Percentiles rank a stretch among this genome's conserved stretches.
Evolutionary conservation across 2,329 filamentous ascomycete species (phyloP).

Genomic region (Fusarium concolor): DNA sequence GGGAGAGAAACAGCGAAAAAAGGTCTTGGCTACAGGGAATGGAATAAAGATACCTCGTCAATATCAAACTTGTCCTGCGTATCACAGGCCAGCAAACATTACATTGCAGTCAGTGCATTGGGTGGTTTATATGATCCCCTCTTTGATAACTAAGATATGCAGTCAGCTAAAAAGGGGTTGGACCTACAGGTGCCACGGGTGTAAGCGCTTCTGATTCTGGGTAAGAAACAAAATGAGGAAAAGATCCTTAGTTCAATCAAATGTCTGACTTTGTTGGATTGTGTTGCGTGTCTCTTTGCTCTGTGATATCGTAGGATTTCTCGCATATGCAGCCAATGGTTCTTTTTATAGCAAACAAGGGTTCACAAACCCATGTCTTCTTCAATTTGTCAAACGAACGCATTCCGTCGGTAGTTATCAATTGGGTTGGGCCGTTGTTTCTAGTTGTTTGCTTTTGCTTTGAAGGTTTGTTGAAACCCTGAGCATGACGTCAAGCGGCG

Average conservation of each 20-base stretch:
- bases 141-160: slow-evolving; percentile 4
- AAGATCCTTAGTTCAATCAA: slow-evolving; percentile 18
- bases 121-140: slow-evolving; percentile 10
- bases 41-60: slow-evolving; percentile 20
- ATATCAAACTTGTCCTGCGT: slow-evolving; percentile 23
- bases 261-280: slow-evolving; percentile 14
- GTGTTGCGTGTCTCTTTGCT: too few species aligned
- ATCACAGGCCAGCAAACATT: slow-evolving; percentile 24
- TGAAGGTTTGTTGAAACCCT: slow-evolving; percentile 10
- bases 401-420: background rate
- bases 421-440: slow-evolving; percentile 5
- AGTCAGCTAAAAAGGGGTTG: slow-evolving; percentile 28
- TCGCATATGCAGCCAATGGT: slow-evolving; percentile 24
- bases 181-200: slow-evolving; percentile 13
- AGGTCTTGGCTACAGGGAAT: slow-evolving; percentile 31
- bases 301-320: too few species aligned
- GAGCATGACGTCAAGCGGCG: slow-evolving; percentile 28
- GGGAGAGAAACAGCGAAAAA: slow-evolving; percentile 4
- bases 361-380: slow-evolving; percentile 22
- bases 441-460: slow-evolving; percentile 3
- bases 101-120: slow-evolving; percentile 8
- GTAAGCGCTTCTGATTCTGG: slow-evolving; percentile 32
- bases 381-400: slow-evolving; percentile 4
- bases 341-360: slow-evolving; percentile 14
- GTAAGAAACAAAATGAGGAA: slow-evolving; percentile 18